Percentiles rank a stretch among this genome's conserved stretches.
Conservation (phyloP, 768 basidiomycete species). For the Suillus decipiens region DNA sequence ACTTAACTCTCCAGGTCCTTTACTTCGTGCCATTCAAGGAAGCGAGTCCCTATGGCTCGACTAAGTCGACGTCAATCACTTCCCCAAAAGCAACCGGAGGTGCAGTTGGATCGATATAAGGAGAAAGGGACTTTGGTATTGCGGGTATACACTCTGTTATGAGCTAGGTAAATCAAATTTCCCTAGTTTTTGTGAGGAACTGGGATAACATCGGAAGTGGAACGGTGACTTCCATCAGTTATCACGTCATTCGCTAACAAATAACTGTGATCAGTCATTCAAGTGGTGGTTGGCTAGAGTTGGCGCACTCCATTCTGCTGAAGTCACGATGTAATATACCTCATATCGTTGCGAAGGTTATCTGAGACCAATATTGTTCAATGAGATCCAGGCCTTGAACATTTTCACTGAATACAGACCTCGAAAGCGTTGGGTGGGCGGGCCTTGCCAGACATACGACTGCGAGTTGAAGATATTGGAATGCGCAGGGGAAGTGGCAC, state of each 20-base stretch:
- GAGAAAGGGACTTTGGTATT: too few species aligned
- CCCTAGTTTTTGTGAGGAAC: too few species aligned
- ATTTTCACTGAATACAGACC: conserved; percentile 34
- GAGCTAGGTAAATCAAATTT: too few species aligned
- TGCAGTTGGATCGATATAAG: conserved; percentile 45
- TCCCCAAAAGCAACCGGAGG: conserved; percentile 56
- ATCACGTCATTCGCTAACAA: too few species aligned
- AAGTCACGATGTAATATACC: conserved; percentile 76
- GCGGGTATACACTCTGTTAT: too few species aligned
- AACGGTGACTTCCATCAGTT: too few species aligned
- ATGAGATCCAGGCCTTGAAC: background rate
- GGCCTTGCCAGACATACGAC: conserved; percentile 37
- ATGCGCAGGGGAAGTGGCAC: background rate
- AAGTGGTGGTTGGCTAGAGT: too few species aligned
- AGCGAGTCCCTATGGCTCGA: conserved; percentile 41
- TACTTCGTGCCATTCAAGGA: conserved; percentile 67
- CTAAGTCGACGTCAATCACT: conserved; percentile 60
- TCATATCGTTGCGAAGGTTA: conserved; percentile 58
- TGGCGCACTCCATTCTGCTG: conserved; percentile 71
- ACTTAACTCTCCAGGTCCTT: conserved; percentile 45
- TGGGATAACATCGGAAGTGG: too few species aligned
- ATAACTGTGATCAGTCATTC: too few species aligned
- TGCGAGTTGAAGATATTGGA: background rate
- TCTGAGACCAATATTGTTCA: too few species aligned
- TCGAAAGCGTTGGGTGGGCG: conserved; percentile 59